Base-by-base conservation (phyloP, 148 eudicot genomes). In the Vaccinium vitisidaea region DNA sequence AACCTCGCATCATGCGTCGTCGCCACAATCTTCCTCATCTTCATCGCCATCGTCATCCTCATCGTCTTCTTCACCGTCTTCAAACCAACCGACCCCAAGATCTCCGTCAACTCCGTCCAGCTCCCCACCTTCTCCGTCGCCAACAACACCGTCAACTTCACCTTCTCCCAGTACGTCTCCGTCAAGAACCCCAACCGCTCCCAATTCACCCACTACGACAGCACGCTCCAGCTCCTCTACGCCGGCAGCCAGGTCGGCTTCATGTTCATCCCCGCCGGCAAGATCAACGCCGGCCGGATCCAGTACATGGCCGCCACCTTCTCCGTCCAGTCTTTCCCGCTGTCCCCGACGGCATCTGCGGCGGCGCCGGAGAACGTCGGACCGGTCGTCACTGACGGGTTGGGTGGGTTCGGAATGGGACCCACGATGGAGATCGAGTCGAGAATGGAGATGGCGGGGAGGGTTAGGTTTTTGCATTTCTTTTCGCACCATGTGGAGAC, bases 211-310 rank as follows among this genome's bases (percentile, higher is more conserved):
- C 98, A 95, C 93, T 94, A 89, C 86, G 96, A 94, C 89, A 93
- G 95, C 90, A 88, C 94, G 2, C 88, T 95, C 1, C 96, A 91
- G 89, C 89, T 95, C 16, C 90, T 92, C 74, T 90, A 95, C 88
- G 79, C 90, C 71, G 96, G 94, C 36, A 86, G 55, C 23, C 98
- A 92, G 78, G 87, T 95, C 0, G 98, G 96, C 0, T 92, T 93
- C 92, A 89, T 95, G 93, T 93, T 91, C 91, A 85, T 95, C 25
- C 98, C 98, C 63, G 95, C 98, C 76, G 98, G 98, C 4, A 89
- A 86, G 75, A 88, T 95, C 84, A 83, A 27, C 75, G 88, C 94
- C 39, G 95, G 95, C 0, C 75, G 71, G 71, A 93, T 91, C 0
- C 92, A 89, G 83, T 89, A 87, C 88, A 92, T 95, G 92, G 88